Base-by-base conservation (phyloP, 1,139 yeast genomes). In the Keqinozyma sinolaborantium region DNA sequence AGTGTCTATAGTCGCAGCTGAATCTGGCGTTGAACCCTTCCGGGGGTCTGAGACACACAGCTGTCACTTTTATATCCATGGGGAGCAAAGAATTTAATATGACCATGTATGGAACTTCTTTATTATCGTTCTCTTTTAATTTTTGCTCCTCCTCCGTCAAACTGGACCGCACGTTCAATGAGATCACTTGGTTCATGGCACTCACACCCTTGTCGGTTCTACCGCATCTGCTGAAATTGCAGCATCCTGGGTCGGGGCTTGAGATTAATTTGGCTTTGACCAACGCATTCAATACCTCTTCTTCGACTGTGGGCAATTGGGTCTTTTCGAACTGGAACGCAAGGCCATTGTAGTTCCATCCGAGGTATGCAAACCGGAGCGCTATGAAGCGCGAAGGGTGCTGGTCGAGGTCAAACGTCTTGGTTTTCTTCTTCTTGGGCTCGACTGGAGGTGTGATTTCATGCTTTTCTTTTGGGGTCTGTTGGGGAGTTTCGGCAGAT, bases 131-230 rank as follows among this genome's bases (percentile, higher is more conserved):
- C 1, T 41, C 58, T 1, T 77, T 65, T 33, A 73, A 68, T n/a
- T 35, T 27, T 42, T 87, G 90, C 31, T 87, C 84, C 28, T 63
- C 70, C 1, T 57, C 51, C 0, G 73, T 48, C 30, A 92, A 56
- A 19, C 70, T 64, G 0, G 97, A 86, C 41, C 99, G 68, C 15
- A 92, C 82, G 14, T 69, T 62, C 25, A 92, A 63, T 0, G 96
- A 80, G 9, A 92, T 82, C 5, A 92, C 98, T 57, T 92, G 99
- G 47, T 87, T 85, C 82, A 92, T 77, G 0, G 99, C 98, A 60
- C 95, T 85, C 5, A 92, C 99, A 10, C 98, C 98, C 45, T 79
- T 82, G 50, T 92, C 99, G 0, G 99, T 92, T 48, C 99, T 69
- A 0, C 99, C 99, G 60, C 98, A 94, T 40, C 98, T 65, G 44